Evolutionary conservation across 176 grass and related monocot species (phyloP).

Genomic region (Guadua angustifolia): DNA sequence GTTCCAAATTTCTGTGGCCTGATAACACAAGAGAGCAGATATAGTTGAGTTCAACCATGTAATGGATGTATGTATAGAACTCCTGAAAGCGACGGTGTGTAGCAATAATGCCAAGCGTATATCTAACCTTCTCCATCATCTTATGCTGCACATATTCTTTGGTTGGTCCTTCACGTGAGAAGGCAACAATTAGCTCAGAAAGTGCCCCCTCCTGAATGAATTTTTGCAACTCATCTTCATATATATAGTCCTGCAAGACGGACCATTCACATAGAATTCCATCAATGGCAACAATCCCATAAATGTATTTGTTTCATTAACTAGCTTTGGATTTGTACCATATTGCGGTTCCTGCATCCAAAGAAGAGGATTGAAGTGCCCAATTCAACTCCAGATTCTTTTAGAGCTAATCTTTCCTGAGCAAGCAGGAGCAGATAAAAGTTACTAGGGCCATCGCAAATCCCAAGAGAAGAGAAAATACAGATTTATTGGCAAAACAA

Average conservation of each 20-base stretch:
- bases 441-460: slow-evolving; percentile 20
- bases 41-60: slow-evolving; percentile 19
- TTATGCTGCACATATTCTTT: slow-evolving; percentile 99
- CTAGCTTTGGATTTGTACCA: slow-evolving; percentile 52
- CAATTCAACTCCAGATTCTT: slow-evolving; percentile 73
- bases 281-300: slow-evolving; percentile 15
- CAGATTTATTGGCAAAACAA: slow-evolving; percentile 36
- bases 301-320: slow-evolving; percentile 4
- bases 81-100: neutral
- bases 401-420: slow-evolving; percentile 87
- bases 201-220: slow-evolving; percentile 70
- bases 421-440: slow-evolving; percentile 16
- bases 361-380: slow-evolving; percentile 79
- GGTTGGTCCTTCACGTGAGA: slow-evolving; percentile 75
- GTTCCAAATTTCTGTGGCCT: slow-evolving; percentile 82
- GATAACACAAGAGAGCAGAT: slow-evolving; percentile 38
- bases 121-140: slow-evolving; percentile 78
- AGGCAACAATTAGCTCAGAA: slow-evolving; percentile 79
- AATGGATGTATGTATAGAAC: neutral
- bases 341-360: slow-evolving; percentile 90
- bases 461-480: neutral
- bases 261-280: slow-evolving; percentile 25
- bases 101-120: neutral
- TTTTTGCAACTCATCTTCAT: slow-evolving; percentile 84
- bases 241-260: slow-evolving; percentile 80